These are phyloP conservation scores for Escovopsis weberi DNA, from an alignment of 2,329 filamentous ascomycete species.

Conservation along the genomic window DNA sequence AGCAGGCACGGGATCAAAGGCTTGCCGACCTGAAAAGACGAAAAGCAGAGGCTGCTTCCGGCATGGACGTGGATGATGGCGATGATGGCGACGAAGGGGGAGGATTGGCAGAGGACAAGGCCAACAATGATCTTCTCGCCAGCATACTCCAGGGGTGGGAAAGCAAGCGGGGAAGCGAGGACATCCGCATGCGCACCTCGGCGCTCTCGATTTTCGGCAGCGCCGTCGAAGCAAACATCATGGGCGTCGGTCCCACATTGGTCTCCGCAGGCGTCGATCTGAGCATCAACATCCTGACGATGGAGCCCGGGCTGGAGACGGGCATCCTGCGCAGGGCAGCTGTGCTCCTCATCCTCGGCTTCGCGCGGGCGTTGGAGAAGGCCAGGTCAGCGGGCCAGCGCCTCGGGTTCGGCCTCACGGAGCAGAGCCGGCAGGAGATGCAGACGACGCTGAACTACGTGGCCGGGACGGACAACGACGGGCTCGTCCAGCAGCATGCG, in stretches of 20 bases:
- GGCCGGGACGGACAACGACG: slow-evolving; percentile 51
- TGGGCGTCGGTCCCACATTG: slow-evolving; percentile 36
- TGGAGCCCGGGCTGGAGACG: slow-evolving; percentile 45
- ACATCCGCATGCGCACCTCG: slow-evolving; percentile 54
- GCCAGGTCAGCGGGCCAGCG: slow-evolving; percentile 31
- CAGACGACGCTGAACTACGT: slow-evolving; percentile 47
- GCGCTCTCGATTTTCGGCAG: slow-evolving; percentile 50
- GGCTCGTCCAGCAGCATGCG: slow-evolving; percentile 52
- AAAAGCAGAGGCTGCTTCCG: slow-evolving; percentile 13
- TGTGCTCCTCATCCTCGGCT: slow-evolving; percentile 45
- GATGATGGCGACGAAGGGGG: slow-evolving; percentile 31
- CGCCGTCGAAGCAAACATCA: slow-evolving; percentile 45
- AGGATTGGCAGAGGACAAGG: slow-evolving; percentile 28
- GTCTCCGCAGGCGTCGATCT: slow-evolving; percentile 47
- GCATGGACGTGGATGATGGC: slow-evolving; percentile 26
- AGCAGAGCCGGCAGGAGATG: slow-evolving; percentile 46
- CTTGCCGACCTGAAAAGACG: slow-evolving; percentile 33
- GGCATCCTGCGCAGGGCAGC: slow-evolving; percentile 54
- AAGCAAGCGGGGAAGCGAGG: slow-evolving; percentile 49
- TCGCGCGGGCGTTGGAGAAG: slow-evolving; percentile 44
- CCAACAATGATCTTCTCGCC: slow-evolving; percentile 34
- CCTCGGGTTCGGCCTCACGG: slow-evolving; percentile 39
- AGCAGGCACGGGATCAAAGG: slow-evolving; percentile 37
- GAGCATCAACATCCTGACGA: slow-evolving; percentile 43
- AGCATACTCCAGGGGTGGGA: slow-evolving; percentile 55